phyloP scores from a whole-genome alignment of 768 basidiomycete genomes.

The Lactarius sp. region DNA sequence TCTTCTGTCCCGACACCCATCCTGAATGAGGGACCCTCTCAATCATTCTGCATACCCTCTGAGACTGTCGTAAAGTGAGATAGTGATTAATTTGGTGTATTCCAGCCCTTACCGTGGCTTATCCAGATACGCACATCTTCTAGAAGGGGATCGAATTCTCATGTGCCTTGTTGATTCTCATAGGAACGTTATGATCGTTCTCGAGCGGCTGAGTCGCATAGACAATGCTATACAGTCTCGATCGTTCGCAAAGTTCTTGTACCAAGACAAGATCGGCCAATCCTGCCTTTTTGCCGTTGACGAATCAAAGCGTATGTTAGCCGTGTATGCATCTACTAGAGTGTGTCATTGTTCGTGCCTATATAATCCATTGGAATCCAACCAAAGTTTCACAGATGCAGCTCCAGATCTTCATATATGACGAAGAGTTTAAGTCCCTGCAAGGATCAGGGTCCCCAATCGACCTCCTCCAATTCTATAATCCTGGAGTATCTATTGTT shows the following conservation, averaged over 20 bases:
- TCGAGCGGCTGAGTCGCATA: constrained; percentile 12
- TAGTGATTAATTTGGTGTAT: too few relatives aligned
- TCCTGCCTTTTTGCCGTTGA: constrained; percentile 47
- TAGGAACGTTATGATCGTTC: constrained; percentile 17
- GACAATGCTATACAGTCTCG: constrained; percentile 5
- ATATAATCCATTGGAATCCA: too few relatives aligned
- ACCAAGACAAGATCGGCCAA: constrained; percentile 45
- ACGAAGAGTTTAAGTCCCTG: constrained; percentile 41
- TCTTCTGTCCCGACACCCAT: constrained; percentile 15
- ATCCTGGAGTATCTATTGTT: constrained; percentile 28
- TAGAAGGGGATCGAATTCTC: constrained; percentile 20
- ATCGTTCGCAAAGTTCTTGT: constrained; percentile 28
- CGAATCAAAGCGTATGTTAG: constrained; percentile 48
- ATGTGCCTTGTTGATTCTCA: constrained; percentile 12
- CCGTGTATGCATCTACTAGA: constrained; percentile 42
- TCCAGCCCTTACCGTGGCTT: neutral
- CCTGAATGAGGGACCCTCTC: constrained; percentile 5
- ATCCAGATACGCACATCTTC: constrained; percentile 19
- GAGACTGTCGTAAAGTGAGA: constrained; percentile 13
- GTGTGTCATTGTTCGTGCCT: constrained; percentile 27
- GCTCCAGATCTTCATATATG: constrained; percentile 46
- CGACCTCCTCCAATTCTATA: constrained; percentile 43
- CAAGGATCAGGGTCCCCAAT: constrained; percentile 40
- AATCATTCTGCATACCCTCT: constrained; percentile 12
- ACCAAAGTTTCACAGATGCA: constrained; percentile 26